Base-by-base conservation (phyloP, 345 rosid species). In the Acer saccharum region DNA sequence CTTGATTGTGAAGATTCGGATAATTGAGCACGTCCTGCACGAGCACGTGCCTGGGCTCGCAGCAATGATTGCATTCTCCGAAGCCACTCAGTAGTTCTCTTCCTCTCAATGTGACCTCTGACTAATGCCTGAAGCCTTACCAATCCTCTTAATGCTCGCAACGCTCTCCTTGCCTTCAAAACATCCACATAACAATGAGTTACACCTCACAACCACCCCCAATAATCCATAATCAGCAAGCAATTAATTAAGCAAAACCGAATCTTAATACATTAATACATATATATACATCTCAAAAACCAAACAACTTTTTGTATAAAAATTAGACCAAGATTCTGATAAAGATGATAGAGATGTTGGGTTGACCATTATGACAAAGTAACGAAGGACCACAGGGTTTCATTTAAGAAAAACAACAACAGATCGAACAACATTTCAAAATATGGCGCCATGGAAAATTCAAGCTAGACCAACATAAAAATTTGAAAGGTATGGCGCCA, bases 41-140 rank as follows among this genome's bases (percentile, higher is more conserved):
- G 90, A 2, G 97, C 89, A 62, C 96, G 91, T 62, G 90, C 87
- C 83, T 97, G 98, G 55, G 89, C 92, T 63, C 91, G 89, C 81
- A 91, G 77, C 83, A 94, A 64, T 27, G 96, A 87, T 48, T 93
- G 99, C 98, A 94, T 93, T 77, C 85, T 61, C 10, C 84, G 88
- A 60, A 89, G 76, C 91, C 89, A 84, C 29, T 81, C 83, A 4
- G 87, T 70, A 35, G 85, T 86, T 78, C 88, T 83, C 85, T 94
- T 97, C 76, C 99, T 83, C 84, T 89, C 92, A 4, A 94, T 88
- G 75, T 94, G 93, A 12, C 99, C 98, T 84, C 99, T 91, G n/a
- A 93, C 97, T 46, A 93, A 80, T 0, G 98, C 98, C 76, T 97
- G 97, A 81, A 97, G 96, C 90, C 90, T 90, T n/a, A 97, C 98